These are phyloP conservation scores for Plectranthus barbatus DNA, from an alignment of 257 asterid species.

Conservation along the genomic window DNA sequence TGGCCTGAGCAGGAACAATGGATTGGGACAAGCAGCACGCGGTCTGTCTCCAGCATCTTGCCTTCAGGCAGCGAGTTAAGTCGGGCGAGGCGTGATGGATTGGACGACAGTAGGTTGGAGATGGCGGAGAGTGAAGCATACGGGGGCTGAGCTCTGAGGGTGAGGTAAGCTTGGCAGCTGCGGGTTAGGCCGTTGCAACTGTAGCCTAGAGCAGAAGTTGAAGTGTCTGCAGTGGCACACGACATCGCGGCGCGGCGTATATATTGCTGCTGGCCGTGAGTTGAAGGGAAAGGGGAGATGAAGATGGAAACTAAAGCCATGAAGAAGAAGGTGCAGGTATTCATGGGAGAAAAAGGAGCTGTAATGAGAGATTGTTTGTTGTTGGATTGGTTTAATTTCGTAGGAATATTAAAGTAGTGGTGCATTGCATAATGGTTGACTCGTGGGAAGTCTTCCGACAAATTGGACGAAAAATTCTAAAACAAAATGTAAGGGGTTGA, in stretches of 20 bases:
- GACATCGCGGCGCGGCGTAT: constrained; percentile 10
- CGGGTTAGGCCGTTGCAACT: constrained; percentile 48
- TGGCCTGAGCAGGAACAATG: constrained; percentile 64
- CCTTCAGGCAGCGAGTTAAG: constrained; percentile 41
- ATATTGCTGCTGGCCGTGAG: constrained; percentile 58
- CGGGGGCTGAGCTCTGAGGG: constrained; percentile 54
- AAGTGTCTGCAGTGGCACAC: constrained; percentile 18
- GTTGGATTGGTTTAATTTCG: neutral
- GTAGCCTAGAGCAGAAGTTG: constrained; percentile 59
- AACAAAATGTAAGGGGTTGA: neutral
- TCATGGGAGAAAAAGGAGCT: too few species aligned
- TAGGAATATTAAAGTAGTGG: neutral
- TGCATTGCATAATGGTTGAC: neutral
- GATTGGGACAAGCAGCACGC: constrained; percentile 48
- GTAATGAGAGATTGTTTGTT: too few species aligned
- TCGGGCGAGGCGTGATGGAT: constrained; percentile 35
- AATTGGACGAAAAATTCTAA: neutral
- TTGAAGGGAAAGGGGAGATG: neutral
- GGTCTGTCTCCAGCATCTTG: constrained; percentile 19
- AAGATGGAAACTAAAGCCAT: neutral
- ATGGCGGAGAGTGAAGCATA: constrained; percentile 39
- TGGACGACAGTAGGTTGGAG: constrained; percentile 36
- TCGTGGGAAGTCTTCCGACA: neutral
- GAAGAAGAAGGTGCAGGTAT: neutral
- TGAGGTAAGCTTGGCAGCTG: constrained; percentile 53